A percentile compares a stretch with the other conserved stretches of the same genome.
Evolutionary conservation across 805 yeast genomes (phyloP).

Genomic region (Candida montana): DNA sequence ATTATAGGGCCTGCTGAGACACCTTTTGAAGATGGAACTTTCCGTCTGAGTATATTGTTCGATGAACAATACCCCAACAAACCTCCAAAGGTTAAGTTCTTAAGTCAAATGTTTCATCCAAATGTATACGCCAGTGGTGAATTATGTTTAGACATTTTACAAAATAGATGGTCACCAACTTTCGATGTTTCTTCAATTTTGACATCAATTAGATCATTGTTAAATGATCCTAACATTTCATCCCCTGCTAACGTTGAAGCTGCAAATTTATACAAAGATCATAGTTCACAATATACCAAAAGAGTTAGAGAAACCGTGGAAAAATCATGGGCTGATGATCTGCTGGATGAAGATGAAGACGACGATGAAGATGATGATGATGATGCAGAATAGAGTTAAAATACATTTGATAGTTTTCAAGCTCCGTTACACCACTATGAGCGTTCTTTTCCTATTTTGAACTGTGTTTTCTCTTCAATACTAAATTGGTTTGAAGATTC

Average conservation of each 20-base stretch:
- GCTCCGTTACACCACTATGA: too few species aligned
- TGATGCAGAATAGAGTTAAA: slow-evolving; percentile 24
- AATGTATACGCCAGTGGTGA: slow-evolving; percentile 96
- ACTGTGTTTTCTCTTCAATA: too few species aligned
- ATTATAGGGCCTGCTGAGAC: slow-evolving; percentile 97
- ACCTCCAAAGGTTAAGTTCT: slow-evolving; percentile 88
- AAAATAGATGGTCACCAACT: slow-evolving; percentile 98
- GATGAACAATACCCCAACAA: slow-evolving; percentile 98
- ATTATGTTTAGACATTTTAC: slow-evolving; percentile 90
- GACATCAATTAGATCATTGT: slow-evolving; percentile 84
- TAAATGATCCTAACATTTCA: slow-evolving; percentile 94
- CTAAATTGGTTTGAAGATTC: too few species aligned
- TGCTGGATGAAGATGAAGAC: slow-evolving; percentile 49
- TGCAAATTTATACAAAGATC: slow-evolving; percentile 91
- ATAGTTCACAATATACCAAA: slow-evolving; percentile 84
- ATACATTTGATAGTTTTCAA: too few species aligned
- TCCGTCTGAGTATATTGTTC: slow-evolving; percentile 77
- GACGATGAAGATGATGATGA: slow-evolving; percentile 31
- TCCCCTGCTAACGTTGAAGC: slow-evolving; percentile 99
- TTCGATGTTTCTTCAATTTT: slow-evolving; percentile 94
- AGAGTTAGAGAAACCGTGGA: slow-evolving; percentile 95
- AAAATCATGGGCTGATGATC: slow-evolving; percentile 84
- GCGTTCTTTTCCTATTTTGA: too few species aligned
- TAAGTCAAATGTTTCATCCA: slow-evolving; percentile 96
- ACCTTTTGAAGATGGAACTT: slow-evolving; percentile 97